Conservation (phyloP, 73 alveolate genomes). For the Paramecium sonneborni region DNA sequence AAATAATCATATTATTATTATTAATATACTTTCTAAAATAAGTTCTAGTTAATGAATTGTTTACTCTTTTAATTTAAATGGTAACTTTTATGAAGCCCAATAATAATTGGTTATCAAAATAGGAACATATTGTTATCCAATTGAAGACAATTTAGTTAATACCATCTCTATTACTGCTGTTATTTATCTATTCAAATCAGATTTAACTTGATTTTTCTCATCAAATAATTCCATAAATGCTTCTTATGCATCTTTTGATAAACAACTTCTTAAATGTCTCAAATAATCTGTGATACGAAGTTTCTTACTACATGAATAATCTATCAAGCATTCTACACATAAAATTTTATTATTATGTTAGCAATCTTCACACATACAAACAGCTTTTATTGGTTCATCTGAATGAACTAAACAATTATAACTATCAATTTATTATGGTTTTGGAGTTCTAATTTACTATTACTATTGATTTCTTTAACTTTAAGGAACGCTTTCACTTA, state of each 20-base stretch:
- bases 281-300: not conserved
- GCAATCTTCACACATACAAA: constrained; percentile 34
- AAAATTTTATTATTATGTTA: not conserved
- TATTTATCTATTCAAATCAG: constrained; percentile 14
- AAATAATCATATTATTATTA: not conserved
- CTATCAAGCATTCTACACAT: constrained; percentile 47
- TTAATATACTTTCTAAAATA: not conserved
- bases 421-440: constrained; percentile 31
- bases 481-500: not conserved
- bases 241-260: constrained; percentile 50
- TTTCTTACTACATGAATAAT: constrained; percentile 22
- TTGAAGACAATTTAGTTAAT: not conserved
- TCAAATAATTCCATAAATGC: constrained; percentile 51
- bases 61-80: not conserved
- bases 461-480: not conserved
- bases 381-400: constrained; percentile 40
- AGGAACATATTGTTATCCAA: not conserved
- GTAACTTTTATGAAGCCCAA: not conserved
- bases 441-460: constrained; percentile 23
- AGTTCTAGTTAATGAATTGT: not conserved
- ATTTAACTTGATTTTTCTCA: constrained; percentile 36
- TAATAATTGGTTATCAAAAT: constrained; percentile 16
- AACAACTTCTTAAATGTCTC: not conserved
- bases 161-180: not conserved
- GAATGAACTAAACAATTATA: constrained; percentile 30